Percentiles rank a stretch among this genome's conserved stretches.
Evolutionary conservation across 2,329 filamentous ascomycete genomes (phyloP).

Genomic region (Helotiales sp.): DNA sequence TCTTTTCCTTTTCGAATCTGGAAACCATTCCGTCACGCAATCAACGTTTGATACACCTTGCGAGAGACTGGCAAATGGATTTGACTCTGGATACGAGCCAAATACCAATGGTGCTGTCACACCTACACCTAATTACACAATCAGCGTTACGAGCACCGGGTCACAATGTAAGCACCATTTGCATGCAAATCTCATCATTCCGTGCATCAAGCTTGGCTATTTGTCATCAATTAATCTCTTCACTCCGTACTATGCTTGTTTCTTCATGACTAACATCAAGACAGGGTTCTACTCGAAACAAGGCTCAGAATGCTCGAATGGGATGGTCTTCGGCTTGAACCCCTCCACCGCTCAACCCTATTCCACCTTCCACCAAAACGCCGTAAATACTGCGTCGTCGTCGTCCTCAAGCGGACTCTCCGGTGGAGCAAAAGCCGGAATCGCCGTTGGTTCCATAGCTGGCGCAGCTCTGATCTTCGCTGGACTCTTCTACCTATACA

Average conservation of each 20-base stretch:
- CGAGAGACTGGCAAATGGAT: constrained; percentile 44
- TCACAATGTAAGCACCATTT: constrained; percentile 20
- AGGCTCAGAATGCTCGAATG: constrained; percentile 8
- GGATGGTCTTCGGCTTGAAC: constrained; percentile 20
- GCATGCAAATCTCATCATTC: too few relatives aligned
- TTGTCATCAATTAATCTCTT: too few relatives aligned
- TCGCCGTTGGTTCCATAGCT: constrained; percentile 6
- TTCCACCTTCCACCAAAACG: constrained; percentile 1
- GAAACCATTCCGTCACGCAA: constrained; percentile 50
- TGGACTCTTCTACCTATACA: background rate
- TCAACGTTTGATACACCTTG: constrained; percentile 37
- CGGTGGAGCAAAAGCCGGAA: constrained; percentile 7
- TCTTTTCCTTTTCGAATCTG: constrained; percentile 34
- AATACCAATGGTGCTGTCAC: constrained; percentile 39
- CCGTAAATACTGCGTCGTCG: background rate
- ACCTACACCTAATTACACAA: constrained; percentile 36
- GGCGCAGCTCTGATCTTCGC: background rate
- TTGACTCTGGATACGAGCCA: constrained; percentile 58
- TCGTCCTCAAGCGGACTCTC: background rate
- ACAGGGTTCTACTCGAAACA: constrained; percentile 19
- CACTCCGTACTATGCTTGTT: background rate
- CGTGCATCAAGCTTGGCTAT: too few relatives aligned
- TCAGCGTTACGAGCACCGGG: constrained; percentile 10
- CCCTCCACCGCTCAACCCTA: constrained; percentile 9
- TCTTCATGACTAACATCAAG: background rate